Base-by-base conservation (phyloP, 805 yeast genomes). In the Grigorovia transvaalensis region DNA sequence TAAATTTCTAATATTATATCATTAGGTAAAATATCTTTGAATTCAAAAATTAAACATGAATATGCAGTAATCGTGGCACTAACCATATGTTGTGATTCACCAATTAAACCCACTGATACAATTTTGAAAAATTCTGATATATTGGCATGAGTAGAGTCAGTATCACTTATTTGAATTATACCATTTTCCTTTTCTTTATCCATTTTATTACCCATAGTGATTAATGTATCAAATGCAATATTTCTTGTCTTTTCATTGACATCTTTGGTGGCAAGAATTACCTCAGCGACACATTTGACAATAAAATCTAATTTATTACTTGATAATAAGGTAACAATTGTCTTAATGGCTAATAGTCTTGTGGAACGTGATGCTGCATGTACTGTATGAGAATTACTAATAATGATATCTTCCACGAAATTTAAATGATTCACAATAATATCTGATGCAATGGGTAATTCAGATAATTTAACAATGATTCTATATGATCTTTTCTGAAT, bases 101-200 rank as follows among this genome's bases (percentile, higher is more conserved):
- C 96, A 41, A 93, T 96, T 58, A 95, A 74, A 72, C 99, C 99
- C 30, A 97, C 99, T 68, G 91, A 80, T 33, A 91, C 84, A 84
- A 93, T 88, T 33, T 95, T 88, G 73, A 91, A 88, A 65, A 76
- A 90, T 69, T 90, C 96, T 46, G 82, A 77, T 51, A 90, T 74
- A 18, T 81, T 75, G 9, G 96, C 93, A 29, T 70, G 72, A 27
- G 48, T 49, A 42, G 33, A 40, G 8, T 46, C 48, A 19, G 23
- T 20, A 30, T 53, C 53, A 54, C 78, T 78, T 62, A 86, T 83
- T 51, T 76, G 76, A 46, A 93, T 76, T 3, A 76, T 60, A 44
- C 95, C 91, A 48, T 87, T 85, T 30, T 43, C 50, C 19, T 79
- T 76, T 46, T 74, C 73, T 17, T 72, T 64, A 44, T 51, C 42